Evolutionary conservation across 2,329 filamentous ascomycete genomes (phyloP).

Genomic region (Colletotrichum caudatum): DNA sequence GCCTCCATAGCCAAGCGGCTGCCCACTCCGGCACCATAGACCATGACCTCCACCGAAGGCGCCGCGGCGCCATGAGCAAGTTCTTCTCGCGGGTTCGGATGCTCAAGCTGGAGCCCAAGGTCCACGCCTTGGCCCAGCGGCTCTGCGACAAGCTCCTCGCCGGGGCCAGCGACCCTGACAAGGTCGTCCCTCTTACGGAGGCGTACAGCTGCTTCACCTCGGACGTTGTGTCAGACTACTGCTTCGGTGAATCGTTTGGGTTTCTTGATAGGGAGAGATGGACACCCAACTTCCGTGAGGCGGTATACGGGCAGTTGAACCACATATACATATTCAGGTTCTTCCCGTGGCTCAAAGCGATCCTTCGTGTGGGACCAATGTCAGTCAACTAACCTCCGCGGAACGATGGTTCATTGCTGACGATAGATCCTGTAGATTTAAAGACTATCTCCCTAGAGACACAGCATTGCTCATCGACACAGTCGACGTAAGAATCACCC

Average conservation of each 20-base stretch:
- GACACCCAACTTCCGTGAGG: conserved; percentile 49
- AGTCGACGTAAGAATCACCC: background rate
- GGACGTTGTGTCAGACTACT: conserved; percentile 52
- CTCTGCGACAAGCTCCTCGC: conserved; percentile 41
- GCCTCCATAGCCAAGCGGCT: background rate
- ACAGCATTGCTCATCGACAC: conserved; percentile 17
- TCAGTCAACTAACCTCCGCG: background rate
- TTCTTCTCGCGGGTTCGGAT: conserved; percentile 50
- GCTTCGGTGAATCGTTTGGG: conserved; percentile 52
- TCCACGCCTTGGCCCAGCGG: conserved; percentile 12
- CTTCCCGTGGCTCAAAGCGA: conserved; percentile 11
- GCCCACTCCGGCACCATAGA: conserved; percentile 47
- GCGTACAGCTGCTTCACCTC: conserved; percentile 55
- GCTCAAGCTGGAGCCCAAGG: conserved; percentile 12
- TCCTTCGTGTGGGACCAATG: background rate
- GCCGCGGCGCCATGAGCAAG: conserved; percentile 48
- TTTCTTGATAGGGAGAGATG: conserved; percentile 49
- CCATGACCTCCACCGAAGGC: conserved; percentile 51
- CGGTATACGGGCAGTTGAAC: conserved; percentile 1
- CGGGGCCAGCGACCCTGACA: conserved; percentile 21
- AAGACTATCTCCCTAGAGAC: background rate
- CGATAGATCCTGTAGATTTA: background rate
- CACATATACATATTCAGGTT: conserved; percentile 9
- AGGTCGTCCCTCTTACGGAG: conserved; percentile 50
- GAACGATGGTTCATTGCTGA: background rate